These are phyloP conservation scores for Amanita pallidorosea DNA, from an alignment of 768 basidiomycete genomes.

Conservation along the genomic window DNA sequence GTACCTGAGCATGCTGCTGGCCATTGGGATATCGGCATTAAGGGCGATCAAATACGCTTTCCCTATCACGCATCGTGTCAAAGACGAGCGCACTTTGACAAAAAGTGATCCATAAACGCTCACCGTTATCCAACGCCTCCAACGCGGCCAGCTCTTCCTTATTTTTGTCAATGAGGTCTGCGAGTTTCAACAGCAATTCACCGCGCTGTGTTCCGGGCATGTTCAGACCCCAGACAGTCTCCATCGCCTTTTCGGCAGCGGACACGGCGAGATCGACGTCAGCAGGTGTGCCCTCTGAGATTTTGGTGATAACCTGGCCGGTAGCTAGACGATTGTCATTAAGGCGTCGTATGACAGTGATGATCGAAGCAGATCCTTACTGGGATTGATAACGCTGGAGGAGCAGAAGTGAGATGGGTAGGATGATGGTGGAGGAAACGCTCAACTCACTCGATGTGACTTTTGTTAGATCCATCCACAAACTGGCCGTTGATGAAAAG, in stretches of 20 bases:
- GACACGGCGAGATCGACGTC: slow-evolving; percentile 74
- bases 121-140: slow-evolving; percentile 63
- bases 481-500: slow-evolving; percentile 6
- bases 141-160: slow-evolving; percentile 59
- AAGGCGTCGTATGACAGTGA: background rate
- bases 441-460: slow-evolving; percentile 3
- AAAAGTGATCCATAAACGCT: background rate
- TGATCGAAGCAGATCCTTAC: slow-evolving; percentile 14
- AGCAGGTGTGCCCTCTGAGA: slow-evolving; percentile 49
- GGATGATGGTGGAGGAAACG: background rate
- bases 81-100: too few species aligned
- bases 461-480: slow-evolving; percentile 2
- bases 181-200: slow-evolving; percentile 50
- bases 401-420: background rate
- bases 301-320: slow-evolving; percentile 48
- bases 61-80: background rate
- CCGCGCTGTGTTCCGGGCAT: slow-evolving; percentile 40
- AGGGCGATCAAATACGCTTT: slow-evolving; percentile 44
- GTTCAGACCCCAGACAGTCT: slow-evolving; percentile 62
- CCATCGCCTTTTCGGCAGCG: slow-evolving; percentile 45
- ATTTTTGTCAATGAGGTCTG: slow-evolving; percentile 51
- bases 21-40: slow-evolving; percentile 35
- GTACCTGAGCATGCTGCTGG: slow-evolving; percentile 51
- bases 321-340: slow-evolving; percentile 28
- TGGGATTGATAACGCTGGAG: slow-evolving; percentile 47